Base-by-base conservation (phyloP, 2,329 filamentous ascomycete species). In the Salinomyces thailandicus region DNA sequence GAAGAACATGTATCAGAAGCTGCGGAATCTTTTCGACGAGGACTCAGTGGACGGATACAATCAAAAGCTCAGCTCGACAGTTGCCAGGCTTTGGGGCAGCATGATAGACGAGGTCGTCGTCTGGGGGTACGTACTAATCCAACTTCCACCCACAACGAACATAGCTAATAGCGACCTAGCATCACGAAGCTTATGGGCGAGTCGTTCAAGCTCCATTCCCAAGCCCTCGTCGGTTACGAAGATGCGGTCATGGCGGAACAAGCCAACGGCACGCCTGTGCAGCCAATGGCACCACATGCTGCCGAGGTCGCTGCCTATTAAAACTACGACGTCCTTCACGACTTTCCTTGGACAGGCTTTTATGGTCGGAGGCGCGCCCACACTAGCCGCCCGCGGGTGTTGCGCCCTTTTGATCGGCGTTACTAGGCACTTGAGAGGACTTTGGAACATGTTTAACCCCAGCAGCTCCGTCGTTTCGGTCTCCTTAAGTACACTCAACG, bases 91-190 rank as follows among this genome's bases (percentile, higher is more conserved):
- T 31, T 98, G 91, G 91, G 91, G 89, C 52, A 89, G 85, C 46
- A 95, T 96, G 81, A 79, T 96, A 47, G 91, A 96, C 58, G 91
- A 95, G 65, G 91, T 96, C 45, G 89, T 96, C 50, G 91, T 98
- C 43, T 96, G 91, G 91, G 91, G 91, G 86, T 94, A 80, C 77
- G 86, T 82, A 28, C 30, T 18, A 3, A 13, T 32, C 20, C 9
- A 28, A 33, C 30, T 38, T 17, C 11, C n/a, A 15, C 5, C 1
- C 22, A 29, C 33, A 35, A 38, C 37, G 20, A 18, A 33, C 5
- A 33, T 46, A 40, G 49, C 72, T 76, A 68, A 78, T 62, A 35
- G 5, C 32, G 33, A 18, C 26, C 16, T 54, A 89, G 84, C 39
- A 89, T 93, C 58, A 89, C 85, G 52, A 86, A 93, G 59, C 77